Conservation (phyloP, 2,329 filamentous ascomycete species). For the Epichloe bromicola region DNA sequence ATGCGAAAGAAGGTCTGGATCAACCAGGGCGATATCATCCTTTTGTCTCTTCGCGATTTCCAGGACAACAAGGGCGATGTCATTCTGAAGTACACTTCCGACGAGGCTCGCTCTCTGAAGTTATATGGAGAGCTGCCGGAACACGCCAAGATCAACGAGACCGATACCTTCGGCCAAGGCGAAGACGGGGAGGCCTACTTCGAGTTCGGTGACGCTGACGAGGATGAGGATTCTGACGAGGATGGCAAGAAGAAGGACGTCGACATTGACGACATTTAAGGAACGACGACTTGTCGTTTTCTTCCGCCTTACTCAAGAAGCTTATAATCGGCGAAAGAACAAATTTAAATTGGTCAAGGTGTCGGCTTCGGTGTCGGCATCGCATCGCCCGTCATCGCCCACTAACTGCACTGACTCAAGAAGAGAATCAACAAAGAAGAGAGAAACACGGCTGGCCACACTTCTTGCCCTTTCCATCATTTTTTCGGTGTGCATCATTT, state of each 20-base stretch:
- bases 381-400: background rate
- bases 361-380: background rate
- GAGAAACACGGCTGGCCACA: constrained; percentile 4
- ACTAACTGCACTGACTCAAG: background rate
- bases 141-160: constrained; percentile 99
- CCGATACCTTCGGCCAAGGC: constrained; percentile 82
- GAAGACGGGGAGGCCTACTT: constrained; percentile 94
- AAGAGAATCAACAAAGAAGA: constrained; percentile 1
- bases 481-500: background rate
- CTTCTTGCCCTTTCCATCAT: background rate
- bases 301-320: background rate
- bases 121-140: constrained; percentile 96
- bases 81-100: constrained; percentile 89
- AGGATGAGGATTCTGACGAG: constrained; percentile 38
- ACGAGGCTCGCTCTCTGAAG: constrained; percentile 91
- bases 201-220: constrained; percentile 93
- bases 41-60: constrained; percentile 79
- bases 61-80: constrained; percentile 95
- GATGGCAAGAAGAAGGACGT: constrained; percentile 61
- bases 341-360: background rate
- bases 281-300: background rate
- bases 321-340: background rate
- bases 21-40: constrained; percentile 93
- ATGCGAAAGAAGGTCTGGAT: constrained; percentile 99
- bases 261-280: constrained; percentile 90